phyloP scores from a whole-genome alignment of 2,329 filamentous ascomycete species.

The Diaporthe sp. region DNA sequence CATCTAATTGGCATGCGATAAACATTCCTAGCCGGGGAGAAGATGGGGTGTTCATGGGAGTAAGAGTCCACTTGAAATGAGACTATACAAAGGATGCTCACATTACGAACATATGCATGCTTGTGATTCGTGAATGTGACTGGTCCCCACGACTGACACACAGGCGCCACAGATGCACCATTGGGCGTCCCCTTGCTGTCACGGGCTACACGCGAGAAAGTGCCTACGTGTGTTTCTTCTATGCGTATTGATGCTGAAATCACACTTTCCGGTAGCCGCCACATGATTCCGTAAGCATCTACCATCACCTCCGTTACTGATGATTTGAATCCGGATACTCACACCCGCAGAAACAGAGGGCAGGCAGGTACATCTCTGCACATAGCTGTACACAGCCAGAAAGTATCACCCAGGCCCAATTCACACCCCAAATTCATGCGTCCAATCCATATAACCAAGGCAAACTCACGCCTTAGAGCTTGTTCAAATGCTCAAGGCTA shows the following conservation, averaged over 20 bases:
- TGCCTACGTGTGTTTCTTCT: too few relatives aligned
- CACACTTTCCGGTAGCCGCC: too few relatives aligned
- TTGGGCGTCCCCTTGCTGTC: neutral
- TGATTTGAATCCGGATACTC: neutral
- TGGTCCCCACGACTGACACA: slow-evolving; percentile 9
- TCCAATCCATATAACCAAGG: neutral
- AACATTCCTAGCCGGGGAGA: slow-evolving; percentile 18
- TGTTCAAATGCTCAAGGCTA: neutral
- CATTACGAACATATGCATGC: slow-evolving; percentile 3
- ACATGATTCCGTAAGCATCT: neutral
- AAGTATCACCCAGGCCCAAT: neutral
- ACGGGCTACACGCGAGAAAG: too few relatives aligned
- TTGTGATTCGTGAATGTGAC: slow-evolving; percentile 38
- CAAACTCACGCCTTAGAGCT: neutral
- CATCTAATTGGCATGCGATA: slow-evolving; percentile 33
- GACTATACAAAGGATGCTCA: slow-evolving; percentile 1
- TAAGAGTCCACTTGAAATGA: slow-evolving; percentile 28
- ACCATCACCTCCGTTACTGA: neutral
- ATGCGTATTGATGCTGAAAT: neutral
- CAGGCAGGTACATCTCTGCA: neutral
- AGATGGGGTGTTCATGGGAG: slow-evolving; percentile 6
- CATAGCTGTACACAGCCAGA: neutral
- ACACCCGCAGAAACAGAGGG: neutral
- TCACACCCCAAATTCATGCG: neutral
- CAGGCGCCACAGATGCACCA: neutral